phyloP scores from a whole-genome alignment of 1,139 yeast genomes.

The Sugiyamaella novakii region DNA sequence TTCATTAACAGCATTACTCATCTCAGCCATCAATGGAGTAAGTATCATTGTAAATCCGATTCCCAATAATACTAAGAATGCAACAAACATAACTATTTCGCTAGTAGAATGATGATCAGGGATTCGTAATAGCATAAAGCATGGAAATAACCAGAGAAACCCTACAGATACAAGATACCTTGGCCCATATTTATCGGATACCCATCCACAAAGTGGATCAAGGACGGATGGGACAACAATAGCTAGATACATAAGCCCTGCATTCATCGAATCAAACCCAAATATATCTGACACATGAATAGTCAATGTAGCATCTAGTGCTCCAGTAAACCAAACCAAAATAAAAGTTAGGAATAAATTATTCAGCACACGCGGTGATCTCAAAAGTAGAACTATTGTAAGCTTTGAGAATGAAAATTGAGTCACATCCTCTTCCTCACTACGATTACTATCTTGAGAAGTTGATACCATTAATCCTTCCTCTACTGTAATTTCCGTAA shows the following conservation, averaged over 20 bases:
- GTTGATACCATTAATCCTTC: slow-evolving; percentile 10
- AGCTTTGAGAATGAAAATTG: not conserved
- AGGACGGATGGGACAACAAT: slow-evolving; percentile 39
- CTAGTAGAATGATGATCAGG: slow-evolving; percentile 35
- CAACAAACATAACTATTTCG: slow-evolving; percentile 39
- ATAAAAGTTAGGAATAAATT: slow-evolving; percentile 36
- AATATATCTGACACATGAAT: slow-evolving; percentile 39
- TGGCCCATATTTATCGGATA: slow-evolving; percentile 40
- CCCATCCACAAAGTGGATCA: slow-evolving; percentile 41
- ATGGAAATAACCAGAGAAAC: slow-evolving; percentile 33
- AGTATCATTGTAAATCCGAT: slow-evolving; percentile 32
- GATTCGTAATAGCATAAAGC: slow-evolving; percentile 37
- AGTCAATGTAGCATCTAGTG: slow-evolving; percentile 42
- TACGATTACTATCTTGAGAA: not conserved
- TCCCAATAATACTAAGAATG: slow-evolving; percentile 38
- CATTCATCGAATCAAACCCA: slow-evolving; percentile 37
- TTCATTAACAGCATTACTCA: slow-evolving; percentile 35
- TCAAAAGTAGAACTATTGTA: slow-evolving; percentile 23
- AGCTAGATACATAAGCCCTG: slow-evolving; percentile 42
- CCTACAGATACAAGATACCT: slow-evolving; percentile 36
- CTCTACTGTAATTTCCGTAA: not conserved
- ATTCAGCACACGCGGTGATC: slow-evolving; percentile 33
- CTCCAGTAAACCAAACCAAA: slow-evolving; percentile 39
- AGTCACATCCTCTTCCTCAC: not conserved
- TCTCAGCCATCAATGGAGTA: slow-evolving; percentile 40